Base-by-base conservation (phyloP, 1,284 basidiomycete species). In the Malassezia dermatis region DNA sequence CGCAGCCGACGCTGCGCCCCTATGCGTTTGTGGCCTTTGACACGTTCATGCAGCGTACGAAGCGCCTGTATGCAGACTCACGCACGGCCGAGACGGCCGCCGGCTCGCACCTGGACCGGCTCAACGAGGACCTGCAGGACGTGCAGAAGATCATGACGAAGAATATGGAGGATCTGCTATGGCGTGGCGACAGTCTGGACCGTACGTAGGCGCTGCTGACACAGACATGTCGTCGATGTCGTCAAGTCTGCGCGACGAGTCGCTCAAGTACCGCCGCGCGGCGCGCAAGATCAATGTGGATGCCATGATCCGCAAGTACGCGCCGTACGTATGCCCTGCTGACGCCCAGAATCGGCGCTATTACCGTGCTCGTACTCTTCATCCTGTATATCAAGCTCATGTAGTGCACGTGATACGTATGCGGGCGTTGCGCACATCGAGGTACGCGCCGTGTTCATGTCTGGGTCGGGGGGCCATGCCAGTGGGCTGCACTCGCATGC, bases 111-210 rank as follows among this genome's bases (percentile, higher is more conserved):
- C 75, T 99, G 51, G 89, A 91, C 75, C 84, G 82, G 75, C 80
- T 99, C 45, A 96, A 96, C 73, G 89, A 91, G 71, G 93, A 98
- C 65, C 78, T 99, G 49, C 89, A 93, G 72, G 93, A 98, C 69
- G 93, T 99, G 55, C 96, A 93, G 46, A 80, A 88, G 65, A 96
- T 99, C 77, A 98, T 98, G 94, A 96, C 93, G n/a, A 99, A 98
- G 79, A 98, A 98, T 75, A 99, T 99, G 93, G 94, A 98, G 76
- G 94, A 98, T 77, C 78, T 99, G 53, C 78, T 99, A 34, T 96
- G 91, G 93, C 80, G 93, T 75, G 93, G 93, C 21, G 93, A 98
- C 75, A 91, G 88, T 35, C 80, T 98, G 59, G 93, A 96, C 75
- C 82, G 91, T 65, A 47, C 58, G 63, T 64, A 13, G 8, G 10